A percentile compares a stretch with the other conserved stretches of the same genome.
These are phyloP conservation scores for Chlorella sp. DNA, from an alignment of 139 green algal species.

Conservation along the genomic window DNA sequence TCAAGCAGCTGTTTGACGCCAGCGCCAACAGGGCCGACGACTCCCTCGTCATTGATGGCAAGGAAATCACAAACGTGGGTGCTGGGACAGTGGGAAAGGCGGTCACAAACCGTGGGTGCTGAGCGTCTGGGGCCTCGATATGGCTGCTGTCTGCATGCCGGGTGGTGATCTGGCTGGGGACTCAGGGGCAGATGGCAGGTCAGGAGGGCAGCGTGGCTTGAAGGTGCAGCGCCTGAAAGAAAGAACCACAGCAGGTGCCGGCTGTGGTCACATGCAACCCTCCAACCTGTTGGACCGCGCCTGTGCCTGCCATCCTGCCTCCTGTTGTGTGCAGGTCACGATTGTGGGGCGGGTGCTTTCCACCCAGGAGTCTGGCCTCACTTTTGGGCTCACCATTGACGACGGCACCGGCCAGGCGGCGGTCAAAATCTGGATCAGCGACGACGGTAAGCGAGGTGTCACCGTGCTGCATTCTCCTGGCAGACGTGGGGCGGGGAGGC, in stretches of 20 bases:
- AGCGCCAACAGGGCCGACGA: constrained; percentile 18
- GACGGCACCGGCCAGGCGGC: constrained; percentile 77
- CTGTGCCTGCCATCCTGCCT: background rate
- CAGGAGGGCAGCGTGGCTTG: no score
- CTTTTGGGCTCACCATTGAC: constrained; percentile 50
- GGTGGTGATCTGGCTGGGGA: background rate
- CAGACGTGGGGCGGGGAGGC: background rate
- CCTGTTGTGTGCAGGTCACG: constrained; percentile 63
- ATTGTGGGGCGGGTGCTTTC: constrained; percentile 73
- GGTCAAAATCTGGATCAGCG: constrained; percentile 67
- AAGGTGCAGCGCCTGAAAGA: no score
- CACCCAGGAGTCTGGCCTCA: constrained; percentile 54
- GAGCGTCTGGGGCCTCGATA: no score
- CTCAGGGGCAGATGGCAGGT: no score
- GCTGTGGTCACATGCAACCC: no score
- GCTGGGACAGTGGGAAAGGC: background rate
- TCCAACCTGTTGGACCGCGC: no score
- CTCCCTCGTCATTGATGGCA: constrained; percentile 36
- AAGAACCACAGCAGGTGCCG: no score
- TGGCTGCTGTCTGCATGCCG: no score
- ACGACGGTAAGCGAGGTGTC: constrained; percentile 25
- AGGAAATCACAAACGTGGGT: constrained; percentile 46
- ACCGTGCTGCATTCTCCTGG: background rate
- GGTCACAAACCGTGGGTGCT: background rate
- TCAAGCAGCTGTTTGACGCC: constrained; percentile 72